Percentiles rank a stretch among this genome's conserved stretches.
Evolutionary conservation across 2,329 filamentous ascomycete species (phyloP).

Genomic region (Diplodia corticola): DNA sequence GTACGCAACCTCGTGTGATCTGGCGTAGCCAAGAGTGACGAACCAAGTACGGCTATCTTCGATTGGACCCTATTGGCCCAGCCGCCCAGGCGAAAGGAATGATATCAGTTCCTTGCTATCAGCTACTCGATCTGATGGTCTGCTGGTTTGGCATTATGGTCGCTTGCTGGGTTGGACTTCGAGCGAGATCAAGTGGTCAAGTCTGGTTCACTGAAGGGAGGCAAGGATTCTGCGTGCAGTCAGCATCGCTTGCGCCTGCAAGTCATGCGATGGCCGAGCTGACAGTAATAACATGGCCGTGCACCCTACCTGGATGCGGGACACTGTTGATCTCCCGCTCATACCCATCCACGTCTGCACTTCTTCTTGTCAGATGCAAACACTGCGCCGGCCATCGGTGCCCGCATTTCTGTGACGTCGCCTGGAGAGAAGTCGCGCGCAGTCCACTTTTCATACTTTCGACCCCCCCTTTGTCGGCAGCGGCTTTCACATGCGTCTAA

Average conservation of each 20-base stretch:
- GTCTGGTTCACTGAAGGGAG: neutral
- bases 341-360: neutral
- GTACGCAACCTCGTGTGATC: no score
- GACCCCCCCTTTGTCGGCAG: neutral
- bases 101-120: neutral
- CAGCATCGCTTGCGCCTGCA: neutral
- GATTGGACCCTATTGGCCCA: no score
- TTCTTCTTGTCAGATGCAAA: neutral
- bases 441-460: conserved; percentile 5
- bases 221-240: neutral
- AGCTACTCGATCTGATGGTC: neutral
- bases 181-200: neutral
- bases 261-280: neutral
- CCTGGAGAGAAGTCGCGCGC: neutral
- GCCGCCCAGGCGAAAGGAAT: neutral
- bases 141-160: neutral
- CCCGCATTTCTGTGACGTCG: neutral
- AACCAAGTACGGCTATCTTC: no score
- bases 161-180: neutral
- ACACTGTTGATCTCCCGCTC: neutral
- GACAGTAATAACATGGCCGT: neutral
- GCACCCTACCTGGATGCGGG: neutral
- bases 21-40: no score
- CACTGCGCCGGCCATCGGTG: neutral
- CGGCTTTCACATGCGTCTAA: neutral